These are phyloP conservation scores for Trichophyton mentagrophytes DNA, from an alignment of 2,329 filamentous ascomycete genomes.

Conservation along the genomic window DNA sequence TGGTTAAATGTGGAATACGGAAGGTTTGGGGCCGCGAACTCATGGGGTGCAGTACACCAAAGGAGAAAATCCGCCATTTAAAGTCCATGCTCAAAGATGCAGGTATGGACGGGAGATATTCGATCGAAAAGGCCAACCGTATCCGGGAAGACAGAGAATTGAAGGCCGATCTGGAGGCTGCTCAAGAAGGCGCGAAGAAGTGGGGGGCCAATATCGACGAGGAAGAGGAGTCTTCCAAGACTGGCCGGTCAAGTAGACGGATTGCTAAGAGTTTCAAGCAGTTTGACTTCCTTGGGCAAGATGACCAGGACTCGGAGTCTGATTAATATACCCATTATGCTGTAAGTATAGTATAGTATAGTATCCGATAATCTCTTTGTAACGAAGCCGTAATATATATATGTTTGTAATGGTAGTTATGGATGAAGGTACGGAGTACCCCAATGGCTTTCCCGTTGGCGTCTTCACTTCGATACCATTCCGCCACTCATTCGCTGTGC, in stretches of 20 bases:
- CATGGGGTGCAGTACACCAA: slow-evolving; percentile 57
- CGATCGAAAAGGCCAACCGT: slow-evolving; percentile 65
- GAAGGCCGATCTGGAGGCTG: slow-evolving; percentile 67
- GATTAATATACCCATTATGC: background rate
- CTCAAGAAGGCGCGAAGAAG: slow-evolving; percentile 63
- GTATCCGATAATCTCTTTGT: background rate
- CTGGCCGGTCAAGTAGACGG: slow-evolving; percentile 27
- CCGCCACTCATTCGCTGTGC: slow-evolving; percentile 64
- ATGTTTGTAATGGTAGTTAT: background rate
- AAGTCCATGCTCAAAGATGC: slow-evolving; percentile 63
- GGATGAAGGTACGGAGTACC: slow-evolving; percentile 4
- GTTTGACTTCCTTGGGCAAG: slow-evolving; percentile 52
- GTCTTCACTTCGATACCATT: slow-evolving; percentile 17
- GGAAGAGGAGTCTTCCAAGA: slow-evolving; percentile 32
- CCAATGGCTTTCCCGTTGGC: background rate
- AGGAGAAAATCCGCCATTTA: slow-evolving; percentile 72
- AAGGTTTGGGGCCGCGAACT: slow-evolving; percentile 87
- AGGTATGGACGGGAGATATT: slow-evolving; percentile 84
- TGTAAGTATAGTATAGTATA: background rate
- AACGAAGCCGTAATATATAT: background rate
- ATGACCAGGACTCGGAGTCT: slow-evolving; percentile 49
- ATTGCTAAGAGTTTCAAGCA: slow-evolving; percentile 33
- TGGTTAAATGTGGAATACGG: slow-evolving; percentile 79
- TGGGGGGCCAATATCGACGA: slow-evolving; percentile 51
- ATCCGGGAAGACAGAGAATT: slow-evolving; percentile 84